Percentiles rank a stretch among this genome's conserved stretches.
phyloP scores from a whole-genome alignment of 495 filamentous ascomycete genomes.

The Pyronema omphalodes region DNA sequence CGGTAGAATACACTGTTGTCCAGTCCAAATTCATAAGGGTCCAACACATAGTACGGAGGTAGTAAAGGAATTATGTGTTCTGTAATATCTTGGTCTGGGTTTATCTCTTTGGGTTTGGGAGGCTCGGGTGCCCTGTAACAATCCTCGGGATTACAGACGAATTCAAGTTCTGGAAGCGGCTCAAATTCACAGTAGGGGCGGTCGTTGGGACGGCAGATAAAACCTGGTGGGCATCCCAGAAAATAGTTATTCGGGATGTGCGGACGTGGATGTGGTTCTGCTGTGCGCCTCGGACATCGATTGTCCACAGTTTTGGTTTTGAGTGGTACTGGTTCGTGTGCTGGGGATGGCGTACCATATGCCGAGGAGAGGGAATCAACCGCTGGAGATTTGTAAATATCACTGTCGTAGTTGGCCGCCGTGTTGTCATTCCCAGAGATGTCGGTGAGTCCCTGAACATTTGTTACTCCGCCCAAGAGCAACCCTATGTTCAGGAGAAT shows the following conservation, averaged over 20 bases:
- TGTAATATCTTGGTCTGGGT: slow-evolving; percentile 25
- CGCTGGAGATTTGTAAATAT: no score
- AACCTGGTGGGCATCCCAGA: slow-evolving; percentile 47
- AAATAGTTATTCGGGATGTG: slow-evolving; percentile 27
- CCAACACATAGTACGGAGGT: slow-evolving; percentile 44
- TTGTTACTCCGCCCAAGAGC: no score
- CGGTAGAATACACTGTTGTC: slow-evolving; percentile 38
- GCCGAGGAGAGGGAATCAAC: no score
- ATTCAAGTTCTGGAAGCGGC: slow-evolving; percentile 32
- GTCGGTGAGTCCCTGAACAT: no score
- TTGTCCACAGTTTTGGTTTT: no score
- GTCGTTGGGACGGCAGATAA: slow-evolving; percentile 37
- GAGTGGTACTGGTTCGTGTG: no score
- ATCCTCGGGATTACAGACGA: slow-evolving; percentile 35
- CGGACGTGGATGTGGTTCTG: slow-evolving; percentile 4
- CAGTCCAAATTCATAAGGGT: slow-evolving; percentile 42
- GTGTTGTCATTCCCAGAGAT: no score
- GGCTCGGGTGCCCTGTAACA: slow-evolving; percentile 33
- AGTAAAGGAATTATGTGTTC: slow-evolving; percentile 33
- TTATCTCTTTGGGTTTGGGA: neutral
- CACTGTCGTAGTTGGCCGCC: no score
- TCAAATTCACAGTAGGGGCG: slow-evolving; percentile 11
- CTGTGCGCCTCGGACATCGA: neutral
- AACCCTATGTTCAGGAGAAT: no score
- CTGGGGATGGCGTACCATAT: no score